Conservation (phyloP, 768 basidiomycete genomes). For the Hericium alpestre region DNA sequence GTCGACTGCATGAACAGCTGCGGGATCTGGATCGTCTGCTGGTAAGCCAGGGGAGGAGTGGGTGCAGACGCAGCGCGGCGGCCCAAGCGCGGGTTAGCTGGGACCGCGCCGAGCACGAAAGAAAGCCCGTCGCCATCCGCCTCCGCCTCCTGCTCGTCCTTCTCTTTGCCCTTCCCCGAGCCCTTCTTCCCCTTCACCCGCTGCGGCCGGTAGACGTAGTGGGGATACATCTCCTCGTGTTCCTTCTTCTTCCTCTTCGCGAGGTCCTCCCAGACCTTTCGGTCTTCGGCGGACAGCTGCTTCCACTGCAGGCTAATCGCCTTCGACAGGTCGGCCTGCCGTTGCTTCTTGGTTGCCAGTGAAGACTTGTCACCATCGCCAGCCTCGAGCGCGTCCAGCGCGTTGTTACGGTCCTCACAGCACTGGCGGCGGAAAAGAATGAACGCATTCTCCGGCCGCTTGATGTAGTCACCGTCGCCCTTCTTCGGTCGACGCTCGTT, state of each 20-base stretch:
- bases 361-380: conserved; percentile 8
- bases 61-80: conserved; percentile 48
- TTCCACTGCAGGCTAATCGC: conserved; percentile 79
- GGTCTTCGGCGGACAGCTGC: conserved; percentile 50
- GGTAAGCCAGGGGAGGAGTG: conserved; percentile 52
- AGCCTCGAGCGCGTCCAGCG: conserved; percentile 30
- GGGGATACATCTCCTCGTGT: conserved; percentile 63
- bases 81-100: conserved; percentile 20
- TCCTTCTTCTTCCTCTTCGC: conserved; percentile 76
- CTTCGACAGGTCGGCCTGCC: conserved; percentile 72
- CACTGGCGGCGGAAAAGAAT: conserved; percentile 75
- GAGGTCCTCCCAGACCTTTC: conserved; percentile 62
- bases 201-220: conserved; percentile 73
- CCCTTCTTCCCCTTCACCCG: conserved; percentile 45
- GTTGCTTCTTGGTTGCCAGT: conserved; percentile 54
- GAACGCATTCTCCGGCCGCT: conserved; percentile 77
- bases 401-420: conserved; percentile 59
- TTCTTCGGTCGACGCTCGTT: conserved; percentile 34
- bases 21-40: conserved; percentile 65
- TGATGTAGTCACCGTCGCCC: conserved; percentile 77
- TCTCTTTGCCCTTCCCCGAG: conserved; percentile 37
- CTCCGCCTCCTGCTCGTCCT: conserved; percentile 25
- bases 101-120: conserved; percentile 24
- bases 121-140: conserved; percentile 29
- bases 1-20: conserved; percentile 54